Percentiles rank a stretch among this genome's conserved stretches.
These are phyloP conservation scores for Globisporangium abappressorium DNA, from an alignment of 352 stramenopile genomes.

Conservation along the genomic window DNA sequence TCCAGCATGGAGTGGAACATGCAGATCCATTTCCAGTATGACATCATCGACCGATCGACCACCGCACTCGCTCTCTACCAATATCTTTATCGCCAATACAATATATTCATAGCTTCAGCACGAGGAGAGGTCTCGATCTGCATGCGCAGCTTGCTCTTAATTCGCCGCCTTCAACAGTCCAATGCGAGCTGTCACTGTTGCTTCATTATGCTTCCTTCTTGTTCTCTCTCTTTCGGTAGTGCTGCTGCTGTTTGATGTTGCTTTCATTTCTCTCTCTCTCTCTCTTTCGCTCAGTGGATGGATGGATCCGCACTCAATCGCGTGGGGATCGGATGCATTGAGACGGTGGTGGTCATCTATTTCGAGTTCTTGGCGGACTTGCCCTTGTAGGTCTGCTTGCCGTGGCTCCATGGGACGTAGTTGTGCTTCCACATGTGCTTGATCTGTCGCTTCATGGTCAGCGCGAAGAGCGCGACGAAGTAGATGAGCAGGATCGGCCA, in stretches of 20 bases:
- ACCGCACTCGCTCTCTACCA: background rate
- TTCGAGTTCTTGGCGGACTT: slow-evolving; percentile 66
- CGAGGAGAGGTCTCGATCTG: background rate
- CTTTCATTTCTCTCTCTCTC: background rate
- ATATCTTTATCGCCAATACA: slow-evolving; percentile 1
- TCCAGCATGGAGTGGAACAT: background rate
- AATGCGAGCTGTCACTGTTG: background rate
- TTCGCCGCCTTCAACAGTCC: background rate
- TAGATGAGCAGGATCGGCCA: slow-evolving; percentile 99
- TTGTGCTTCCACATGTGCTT: slow-evolving; percentile 99
- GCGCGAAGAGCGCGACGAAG: slow-evolving; percentile 98
- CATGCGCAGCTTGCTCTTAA: background rate
- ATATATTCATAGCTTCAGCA: background rate
- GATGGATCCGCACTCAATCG: background rate
- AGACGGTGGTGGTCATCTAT: slow-evolving; percentile 33
- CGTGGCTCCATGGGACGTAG: slow-evolving; percentile 96
- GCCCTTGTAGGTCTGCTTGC: slow-evolving; percentile 95
- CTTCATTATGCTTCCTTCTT: background rate
- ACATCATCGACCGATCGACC: background rate
- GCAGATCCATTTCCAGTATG: background rate
- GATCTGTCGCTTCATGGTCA: slow-evolving; percentile 99
- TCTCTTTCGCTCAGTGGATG: background rate
- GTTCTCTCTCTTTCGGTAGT: background rate
- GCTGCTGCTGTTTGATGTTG: background rate
- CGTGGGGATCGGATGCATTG: background rate